Base-by-base conservation (phyloP, 371 early-diverging fungal species). In the Capillidium rhysosporum region DNA sequence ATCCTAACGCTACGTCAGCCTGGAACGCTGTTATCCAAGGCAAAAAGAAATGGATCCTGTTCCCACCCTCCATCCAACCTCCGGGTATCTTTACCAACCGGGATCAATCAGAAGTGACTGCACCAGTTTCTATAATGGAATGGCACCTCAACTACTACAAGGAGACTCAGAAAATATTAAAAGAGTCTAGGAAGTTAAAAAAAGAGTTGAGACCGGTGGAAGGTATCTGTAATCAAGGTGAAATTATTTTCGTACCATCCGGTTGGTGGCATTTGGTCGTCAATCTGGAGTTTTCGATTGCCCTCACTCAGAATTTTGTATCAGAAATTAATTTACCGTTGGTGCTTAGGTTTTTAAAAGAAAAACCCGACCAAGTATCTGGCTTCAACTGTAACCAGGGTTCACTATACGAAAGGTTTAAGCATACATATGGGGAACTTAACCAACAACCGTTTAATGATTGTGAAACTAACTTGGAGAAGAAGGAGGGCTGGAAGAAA, bases 261-360 rank as follows among this genome's bases (percentile, higher is more conserved):
- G 82, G 79, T 53, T 82, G 83, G 83, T 82, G 80, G 79, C 83
- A 82, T 63, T 62, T 65, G 23, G 80, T 82, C 25, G 70, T 82
- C 52, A 82, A 82, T 55, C 59, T 82, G 44, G 77, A 75, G 28
- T 69, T 67, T 29, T 66, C 70, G 30, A 75, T 82, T 34, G 83
- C 82, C 1, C 48, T 81, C 18, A 70, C 82, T 1, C 81, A 79
- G 52, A 82, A 82, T 60, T 82, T 75, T 65, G 79, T 80, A 26
- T 61, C 67, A 39, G 53, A 56, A 1, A 63, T 63, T 31, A 77
- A 80, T 64, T 51, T 80, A 47, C 56, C 52, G 20, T 55, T 65
- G 25, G 79, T 79, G 26, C 65, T 80, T 48, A 54, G 66, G 52
- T 80, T 80, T 52, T 44, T 76, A 43, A 59, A 63, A 52, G 49